A percentile compares a stretch with the other conserved stretches of the same genome.
phyloP scores from a whole-genome alignment of 2,329 filamentous ascomycete species.

The Macrophomina pseudophaseolina region DNA sequence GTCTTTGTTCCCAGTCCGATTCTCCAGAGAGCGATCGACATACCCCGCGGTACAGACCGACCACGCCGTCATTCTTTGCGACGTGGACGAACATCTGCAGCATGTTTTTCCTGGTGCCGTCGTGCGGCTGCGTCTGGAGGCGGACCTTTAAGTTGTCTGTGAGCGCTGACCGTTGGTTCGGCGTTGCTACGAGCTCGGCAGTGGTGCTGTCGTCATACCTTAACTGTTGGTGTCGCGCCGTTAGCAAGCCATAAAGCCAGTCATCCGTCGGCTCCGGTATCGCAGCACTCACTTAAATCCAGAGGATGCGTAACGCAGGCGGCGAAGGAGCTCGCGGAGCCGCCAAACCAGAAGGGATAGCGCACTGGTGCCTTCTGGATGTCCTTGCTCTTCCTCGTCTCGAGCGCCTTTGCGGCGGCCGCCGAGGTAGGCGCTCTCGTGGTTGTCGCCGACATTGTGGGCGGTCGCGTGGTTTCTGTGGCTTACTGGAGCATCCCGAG shows the following conservation, averaged over 20 bases:
- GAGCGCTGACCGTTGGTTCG: neutral
- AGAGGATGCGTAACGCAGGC: conserved; percentile 91
- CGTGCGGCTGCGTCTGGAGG: conserved; percentile 79
- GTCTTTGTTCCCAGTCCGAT: neutral
- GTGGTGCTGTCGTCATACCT: conserved; percentile 41
- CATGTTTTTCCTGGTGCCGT: conserved; percentile 73
- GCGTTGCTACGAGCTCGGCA: neutral
- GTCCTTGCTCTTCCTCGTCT: conserved; percentile 49
- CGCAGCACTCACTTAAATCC: conserved; percentile 73
- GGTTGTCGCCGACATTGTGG: conserved; percentile 24
- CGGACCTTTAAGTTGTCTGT: conserved; percentile 65
- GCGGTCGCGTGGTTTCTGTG: neutral
- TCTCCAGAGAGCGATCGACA: neutral
- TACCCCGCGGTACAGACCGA: conserved; percentile 84
- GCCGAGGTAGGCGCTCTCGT: conserved; percentile 40
- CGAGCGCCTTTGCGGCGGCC: conserved; percentile 39
- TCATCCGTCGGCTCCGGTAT: neutral
- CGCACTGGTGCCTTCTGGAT: conserved; percentile 47
- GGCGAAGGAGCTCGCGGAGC: conserved; percentile 89
- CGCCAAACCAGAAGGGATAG: conserved; percentile 82
- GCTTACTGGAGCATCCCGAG: conserved; percentile 3
- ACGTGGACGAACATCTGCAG: conserved; percentile 84
- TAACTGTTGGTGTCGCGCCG: conserved; percentile 41
- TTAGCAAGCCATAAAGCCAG: conserved; percentile 36
- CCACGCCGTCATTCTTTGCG: conserved; percentile 73